These are phyloP conservation scores for Kandelia obovata DNA, from an alignment of 345 rosid genomes.

Conservation along the genomic window DNA sequence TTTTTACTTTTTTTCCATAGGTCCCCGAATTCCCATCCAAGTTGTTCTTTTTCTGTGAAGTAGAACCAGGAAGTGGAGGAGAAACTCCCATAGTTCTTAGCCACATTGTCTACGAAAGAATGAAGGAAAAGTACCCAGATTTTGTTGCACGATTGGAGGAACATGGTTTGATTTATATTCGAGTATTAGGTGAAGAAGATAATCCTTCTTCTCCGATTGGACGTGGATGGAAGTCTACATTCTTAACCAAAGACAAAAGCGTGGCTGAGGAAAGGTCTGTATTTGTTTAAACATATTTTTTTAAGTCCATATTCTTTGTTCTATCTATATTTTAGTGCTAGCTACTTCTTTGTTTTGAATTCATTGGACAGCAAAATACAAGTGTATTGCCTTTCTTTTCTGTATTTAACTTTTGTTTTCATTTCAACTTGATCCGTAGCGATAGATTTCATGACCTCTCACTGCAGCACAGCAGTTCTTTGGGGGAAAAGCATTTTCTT, in stretches of 20 bases:
- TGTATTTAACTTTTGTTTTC: too few species aligned
- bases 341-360: too few species aligned
- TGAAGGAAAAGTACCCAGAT: slow-evolving; percentile 62
- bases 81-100: slow-evolving; percentile 91
- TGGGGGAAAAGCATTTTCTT: too few species aligned
- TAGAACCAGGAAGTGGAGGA: slow-evolving; percentile 81
- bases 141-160: slow-evolving; percentile 64
- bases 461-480: too few species aligned
- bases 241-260: slow-evolving; percentile 66
- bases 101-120: slow-evolving; percentile 69
- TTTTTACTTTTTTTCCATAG: slow-evolving; percentile 26
- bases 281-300: neutral
- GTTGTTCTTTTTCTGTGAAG: slow-evolving; percentile 83
- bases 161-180: slow-evolving; percentile 63
- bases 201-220: slow-evolving; percentile 88
- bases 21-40: slow-evolving; percentile 89
- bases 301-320: too few species aligned
- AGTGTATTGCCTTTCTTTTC: too few species aligned
- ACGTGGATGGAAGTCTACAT: slow-evolving; percentile 93
- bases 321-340: too few species aligned
- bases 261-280: slow-evolving; percentile 68
- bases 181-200: slow-evolving; percentile 71
- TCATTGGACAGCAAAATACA: too few species aligned
- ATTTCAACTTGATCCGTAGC: too few species aligned
- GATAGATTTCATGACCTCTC: too few species aligned